Evolutionary conservation across 2,329 filamentous ascomycete genomes (phyloP).

Genomic region (Neonectria faginata): DNA sequence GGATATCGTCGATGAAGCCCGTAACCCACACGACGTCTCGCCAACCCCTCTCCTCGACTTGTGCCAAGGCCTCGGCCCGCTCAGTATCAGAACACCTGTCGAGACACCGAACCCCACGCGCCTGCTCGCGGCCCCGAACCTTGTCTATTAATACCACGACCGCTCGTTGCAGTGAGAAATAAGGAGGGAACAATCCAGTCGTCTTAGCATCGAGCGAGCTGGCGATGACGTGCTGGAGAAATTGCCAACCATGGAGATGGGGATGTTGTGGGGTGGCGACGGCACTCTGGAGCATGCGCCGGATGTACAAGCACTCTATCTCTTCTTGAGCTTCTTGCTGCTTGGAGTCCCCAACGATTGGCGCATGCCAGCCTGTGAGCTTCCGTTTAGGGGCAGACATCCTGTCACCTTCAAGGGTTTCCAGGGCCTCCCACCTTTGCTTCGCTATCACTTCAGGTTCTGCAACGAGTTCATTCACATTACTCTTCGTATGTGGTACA

Average conservation of each 20-base stretch:
- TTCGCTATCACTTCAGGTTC: not conserved
- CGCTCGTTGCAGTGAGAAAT: not conserved
- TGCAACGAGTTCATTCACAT: not conserved
- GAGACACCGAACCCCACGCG: slow-evolving; percentile 7
- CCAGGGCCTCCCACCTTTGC: slow-evolving; percentile 3
- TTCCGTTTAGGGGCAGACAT: slow-evolving; percentile 4
- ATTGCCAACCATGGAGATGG: slow-evolving; percentile 5
- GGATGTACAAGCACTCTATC: not conserved
- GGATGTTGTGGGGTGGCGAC: not conserved
- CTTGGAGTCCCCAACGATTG: not conserved
- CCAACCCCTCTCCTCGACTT: slow-evolving; percentile 37
- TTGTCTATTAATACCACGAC: slow-evolving; percentile 10
- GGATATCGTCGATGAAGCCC: slow-evolving; percentile 26
- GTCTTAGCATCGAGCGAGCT: not conserved
- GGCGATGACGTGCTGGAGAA: slow-evolving; percentile 16
- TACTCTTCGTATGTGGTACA: not conserved
- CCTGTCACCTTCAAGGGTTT: slow-evolving; percentile 19
- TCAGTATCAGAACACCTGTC: slow-evolving; percentile 30
- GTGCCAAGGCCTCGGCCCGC: slow-evolving; percentile 29
- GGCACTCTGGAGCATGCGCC: not conserved
- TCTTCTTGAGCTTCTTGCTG: not conserved
- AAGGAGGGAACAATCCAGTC: not conserved
- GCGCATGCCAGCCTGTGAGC: not conserved
- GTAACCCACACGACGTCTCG: slow-evolving; percentile 45
- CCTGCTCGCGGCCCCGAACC: not conserved